Conservation (phyloP, 495 filamentous ascomycete genomes). For the Hypoxylon trugodes region DNA sequence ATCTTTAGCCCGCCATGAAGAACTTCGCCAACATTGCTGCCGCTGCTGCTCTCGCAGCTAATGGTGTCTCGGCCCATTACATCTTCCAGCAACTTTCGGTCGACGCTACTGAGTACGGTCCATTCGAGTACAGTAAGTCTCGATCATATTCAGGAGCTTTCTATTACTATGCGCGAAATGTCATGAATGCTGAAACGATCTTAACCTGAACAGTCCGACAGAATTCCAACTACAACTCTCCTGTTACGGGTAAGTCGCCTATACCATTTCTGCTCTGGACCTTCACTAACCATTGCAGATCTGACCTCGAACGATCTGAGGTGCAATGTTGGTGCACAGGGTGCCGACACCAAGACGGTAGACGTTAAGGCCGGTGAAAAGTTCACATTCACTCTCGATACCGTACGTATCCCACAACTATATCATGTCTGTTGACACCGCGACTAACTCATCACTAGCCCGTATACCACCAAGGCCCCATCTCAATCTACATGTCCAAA, state of each 20-base stretch:
- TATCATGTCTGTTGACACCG: not conserved
- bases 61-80: constrained; percentile 42
- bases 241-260: constrained; percentile 50
- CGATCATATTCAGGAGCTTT: not conserved
- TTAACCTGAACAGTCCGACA: constrained; percentile 45
- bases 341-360: constrained; percentile 46
- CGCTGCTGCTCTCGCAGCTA: constrained; percentile 36
- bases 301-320: constrained; percentile 56
- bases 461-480: constrained; percentile 5
- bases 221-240: constrained; percentile 61
- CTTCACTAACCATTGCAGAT: constrained; percentile 31
- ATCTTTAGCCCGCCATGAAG: constrained; percentile 32
- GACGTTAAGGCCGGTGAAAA: constrained; percentile 53
- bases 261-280: not conserved
- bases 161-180: not conserved
- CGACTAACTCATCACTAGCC: not conserved
- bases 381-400: constrained; percentile 53
- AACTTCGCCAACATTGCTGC: constrained; percentile 37
- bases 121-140: constrained; percentile 43
- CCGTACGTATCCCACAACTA: constrained; percentile 15
- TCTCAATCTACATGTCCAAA: constrained; percentile 53
- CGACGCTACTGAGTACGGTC: constrained; percentile 30
- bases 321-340: constrained; percentile 62
- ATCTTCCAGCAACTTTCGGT: constrained; percentile 44
- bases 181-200: constrained; percentile 7